A percentile compares a stretch with the other conserved stretches of the same genome.
Conservation (phyloP, 352 stramenopile species). For the Phytopythium litorale region DNA sequence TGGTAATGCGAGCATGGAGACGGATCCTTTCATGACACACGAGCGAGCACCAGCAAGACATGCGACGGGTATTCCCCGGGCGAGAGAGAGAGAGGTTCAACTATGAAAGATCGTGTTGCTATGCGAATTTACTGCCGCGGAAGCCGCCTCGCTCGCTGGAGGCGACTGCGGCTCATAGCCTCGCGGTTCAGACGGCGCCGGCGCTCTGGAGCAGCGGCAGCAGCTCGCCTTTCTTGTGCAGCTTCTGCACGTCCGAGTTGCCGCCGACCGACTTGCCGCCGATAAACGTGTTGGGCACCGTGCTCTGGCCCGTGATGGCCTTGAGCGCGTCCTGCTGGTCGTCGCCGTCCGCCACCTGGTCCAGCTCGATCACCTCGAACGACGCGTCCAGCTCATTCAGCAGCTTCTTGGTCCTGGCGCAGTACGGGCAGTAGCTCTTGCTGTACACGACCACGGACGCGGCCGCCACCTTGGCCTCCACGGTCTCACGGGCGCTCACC, state of each 20-base stretch:
- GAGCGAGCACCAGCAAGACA: too few relatives aligned
- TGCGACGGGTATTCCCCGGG: too few relatives aligned
- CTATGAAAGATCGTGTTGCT: too few relatives aligned
- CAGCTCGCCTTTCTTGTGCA: conserved; percentile 87
- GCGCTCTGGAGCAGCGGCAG: conserved; percentile 82
- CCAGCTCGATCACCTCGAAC: conserved; percentile 62
- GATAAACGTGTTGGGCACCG: conserved; percentile 98
- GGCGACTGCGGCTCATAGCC: conserved; percentile 7
- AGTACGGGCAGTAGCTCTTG: conserved; percentile 96
- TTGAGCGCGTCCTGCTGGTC: conserved; percentile 59
- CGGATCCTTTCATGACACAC: too few relatives aligned
- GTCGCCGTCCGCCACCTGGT: conserved; percentile 42
- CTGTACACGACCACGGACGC: conserved; percentile 84
- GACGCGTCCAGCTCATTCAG: conserved; percentile 47
- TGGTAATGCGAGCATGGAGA: too few relatives aligned
- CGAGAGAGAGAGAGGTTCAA: too few relatives aligned
- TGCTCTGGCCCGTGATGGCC: conserved; percentile 86
- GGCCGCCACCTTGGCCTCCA: conserved; percentile 56
- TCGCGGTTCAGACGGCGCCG: conserved; percentile 32
- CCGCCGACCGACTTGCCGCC: conserved; percentile 92
- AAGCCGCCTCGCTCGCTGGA: too few relatives aligned
- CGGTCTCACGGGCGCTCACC: conserved; percentile 56
- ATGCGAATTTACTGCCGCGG: too few relatives aligned
- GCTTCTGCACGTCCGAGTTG: conserved; percentile 92
- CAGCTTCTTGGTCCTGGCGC: conserved; percentile 67